Evolutionary conservation across 2,329 filamentous ascomycete genomes (phyloP).

Genomic region (Penicillium oxalicum): DNA sequence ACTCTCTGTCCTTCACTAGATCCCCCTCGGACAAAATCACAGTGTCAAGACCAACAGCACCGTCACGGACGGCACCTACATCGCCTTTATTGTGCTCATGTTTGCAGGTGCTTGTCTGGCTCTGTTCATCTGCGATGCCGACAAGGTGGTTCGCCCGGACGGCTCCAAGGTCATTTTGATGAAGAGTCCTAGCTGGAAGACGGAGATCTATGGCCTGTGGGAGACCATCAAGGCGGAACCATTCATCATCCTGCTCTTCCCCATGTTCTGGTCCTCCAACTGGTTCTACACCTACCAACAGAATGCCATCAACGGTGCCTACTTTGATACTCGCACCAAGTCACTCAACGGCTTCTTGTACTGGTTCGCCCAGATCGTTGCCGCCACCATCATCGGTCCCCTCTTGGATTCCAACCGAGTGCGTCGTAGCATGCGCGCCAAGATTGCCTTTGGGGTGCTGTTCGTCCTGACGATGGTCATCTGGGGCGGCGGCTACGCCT

Average conservation of each 20-base stretch:
- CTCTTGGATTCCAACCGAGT: slow-evolving; percentile 57
- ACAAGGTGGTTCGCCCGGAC: slow-evolving; percentile 65
- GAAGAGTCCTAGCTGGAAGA: slow-evolving; percentile 79
- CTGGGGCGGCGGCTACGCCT: slow-evolving; percentile 77
- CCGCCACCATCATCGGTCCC: slow-evolving; percentile 64
- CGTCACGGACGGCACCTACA: slow-evolving; percentile 68
- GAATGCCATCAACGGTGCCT: slow-evolving; percentile 62
- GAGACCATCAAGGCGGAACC: slow-evolving; percentile 65
- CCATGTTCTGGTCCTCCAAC: slow-evolving; percentile 73
- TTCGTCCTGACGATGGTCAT: slow-evolving; percentile 65
- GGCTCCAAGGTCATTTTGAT: slow-evolving; percentile 74
- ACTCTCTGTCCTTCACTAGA: slow-evolving; percentile 14
- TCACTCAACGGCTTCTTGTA: slow-evolving; percentile 69
- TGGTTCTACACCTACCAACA: slow-evolving; percentile 75
- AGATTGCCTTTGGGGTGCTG: slow-evolving; percentile 53
- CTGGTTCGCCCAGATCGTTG: slow-evolving; percentile 69
- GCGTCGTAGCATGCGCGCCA: slow-evolving; percentile 61
- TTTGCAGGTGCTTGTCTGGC: slow-evolving; percentile 63
- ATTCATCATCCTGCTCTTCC: slow-evolving; percentile 68
- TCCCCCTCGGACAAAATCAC: slow-evolving; percentile 40
- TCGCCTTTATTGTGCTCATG: slow-evolving; percentile 77
- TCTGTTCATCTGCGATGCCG: slow-evolving; percentile 63
- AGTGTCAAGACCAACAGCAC: slow-evolving; percentile 28
- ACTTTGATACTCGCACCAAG: slow-evolving; percentile 67
- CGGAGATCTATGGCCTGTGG: slow-evolving; percentile 67